Evolutionary conservation across 306 rosid genomes (phyloP).

Genomic region (Spatholobus suberectus): DNA sequence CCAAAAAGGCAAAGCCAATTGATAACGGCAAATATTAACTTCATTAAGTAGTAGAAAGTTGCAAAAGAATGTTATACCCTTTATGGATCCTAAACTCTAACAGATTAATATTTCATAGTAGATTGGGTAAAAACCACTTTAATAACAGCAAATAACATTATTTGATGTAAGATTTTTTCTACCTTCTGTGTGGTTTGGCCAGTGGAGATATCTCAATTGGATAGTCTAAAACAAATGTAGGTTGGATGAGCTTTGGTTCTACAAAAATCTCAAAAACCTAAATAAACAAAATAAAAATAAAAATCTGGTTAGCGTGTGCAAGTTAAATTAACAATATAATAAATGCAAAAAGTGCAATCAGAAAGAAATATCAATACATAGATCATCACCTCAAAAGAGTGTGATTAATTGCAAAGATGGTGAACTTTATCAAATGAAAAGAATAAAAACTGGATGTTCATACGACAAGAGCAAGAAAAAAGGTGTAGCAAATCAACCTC

Average conservation of each 20-base stretch:
- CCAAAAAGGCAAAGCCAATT: conserved; percentile 9
- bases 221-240: conserved; percentile 96
- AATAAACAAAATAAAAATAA: conserved; percentile 37
- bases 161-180: conserved; percentile 7
- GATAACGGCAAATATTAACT: conserved; percentile 29
- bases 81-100: conserved; percentile 6
- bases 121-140: neutral
- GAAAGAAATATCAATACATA: conserved; percentile 1
- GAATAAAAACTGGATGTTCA: conserved; percentile 20
- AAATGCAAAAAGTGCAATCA: neutral
- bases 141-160: conserved; percentile 35
- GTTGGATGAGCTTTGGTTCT: conserved; percentile 93
- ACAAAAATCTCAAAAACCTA: conserved; percentile 91
- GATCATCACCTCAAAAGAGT: conserved; percentile 17
- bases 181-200: conserved; percentile 98
- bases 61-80: neutral
- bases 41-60: conserved; percentile 2
- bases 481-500: conserved; percentile 67
- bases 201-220: conserved; percentile 96
- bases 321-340: conserved; percentile 33
- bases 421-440: conserved; percentile 28
- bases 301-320: conserved; percentile 38
- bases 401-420: conserved; percentile 2
- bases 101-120: conserved; percentile 17
- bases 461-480: conserved; percentile 18